Evolutionary conservation across 1,284 basidiomycete genomes (phyloP).

Genomic region (Puccinia hordei): DNA sequence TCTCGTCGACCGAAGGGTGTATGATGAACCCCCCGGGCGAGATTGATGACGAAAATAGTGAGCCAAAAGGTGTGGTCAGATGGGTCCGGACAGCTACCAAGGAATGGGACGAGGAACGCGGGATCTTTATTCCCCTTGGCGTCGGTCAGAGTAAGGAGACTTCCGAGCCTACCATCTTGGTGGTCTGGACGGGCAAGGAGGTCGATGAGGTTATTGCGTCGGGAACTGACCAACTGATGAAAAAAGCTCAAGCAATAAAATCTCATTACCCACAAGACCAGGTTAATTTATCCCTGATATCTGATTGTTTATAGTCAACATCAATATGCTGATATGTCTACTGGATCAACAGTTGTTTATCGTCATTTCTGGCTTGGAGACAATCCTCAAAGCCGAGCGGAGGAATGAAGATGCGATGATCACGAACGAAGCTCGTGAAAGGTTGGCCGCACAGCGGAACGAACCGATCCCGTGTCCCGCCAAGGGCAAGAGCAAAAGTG

Average conservation of each 20-base stretch:
- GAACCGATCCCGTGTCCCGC: background rate
- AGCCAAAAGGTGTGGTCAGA: constrained; percentile 4
- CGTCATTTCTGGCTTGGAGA: constrained; percentile 39
- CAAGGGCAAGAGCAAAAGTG: background rate
- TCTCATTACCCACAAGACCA: constrained; percentile 27
- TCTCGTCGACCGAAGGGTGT: constrained; percentile 12
- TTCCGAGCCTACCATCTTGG: constrained; percentile 10
- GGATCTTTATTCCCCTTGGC: constrained; percentile 13
- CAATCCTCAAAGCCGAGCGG: constrained; percentile 1
- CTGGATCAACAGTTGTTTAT: constrained; percentile 28
- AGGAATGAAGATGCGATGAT: background rate
- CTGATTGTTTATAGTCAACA: background rate
- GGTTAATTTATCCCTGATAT: background rate
- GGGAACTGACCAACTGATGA: constrained; percentile 3
- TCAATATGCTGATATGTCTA: background rate
- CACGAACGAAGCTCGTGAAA: background rate
- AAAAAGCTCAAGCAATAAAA: constrained; percentile 27
- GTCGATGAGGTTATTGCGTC: constrained; percentile 30
- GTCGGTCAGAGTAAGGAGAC: constrained; percentile 5
- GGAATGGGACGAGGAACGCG: constrained; percentile 35
- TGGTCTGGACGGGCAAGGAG: constrained; percentile 37
- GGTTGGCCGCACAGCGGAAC: constrained; percentile 7
- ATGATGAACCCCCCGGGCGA: constrained; percentile 1
- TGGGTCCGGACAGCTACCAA: constrained; percentile 27
- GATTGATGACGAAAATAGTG: constrained; percentile 20